Evolutionary conservation across 495 filamentous ascomycete genomes (phyloP), one percentile per base, ranked within the genome.

Genomic region (Penicilliopsis zonata): DNA sequence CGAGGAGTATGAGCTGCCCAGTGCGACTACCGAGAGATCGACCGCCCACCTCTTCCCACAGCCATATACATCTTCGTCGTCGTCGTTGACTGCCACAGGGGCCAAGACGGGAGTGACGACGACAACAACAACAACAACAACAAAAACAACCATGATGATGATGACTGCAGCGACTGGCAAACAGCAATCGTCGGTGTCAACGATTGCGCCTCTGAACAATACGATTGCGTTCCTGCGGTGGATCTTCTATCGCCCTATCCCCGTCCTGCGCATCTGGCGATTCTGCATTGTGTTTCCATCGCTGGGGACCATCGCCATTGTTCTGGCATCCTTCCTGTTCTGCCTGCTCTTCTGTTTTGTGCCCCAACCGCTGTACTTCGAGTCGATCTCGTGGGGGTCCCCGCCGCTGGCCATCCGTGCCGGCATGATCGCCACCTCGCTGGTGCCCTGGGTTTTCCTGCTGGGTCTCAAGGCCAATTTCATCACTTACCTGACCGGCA

Each of bases 401-500:
- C 88, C 88, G 24, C 88, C 88, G 5, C 50, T 96, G 15, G 85
- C 87, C 15, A 80, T 94, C 43, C 78, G 88, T 37, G 70, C 86
- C 9, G 88, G 88, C 25, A 96, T 96, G 88, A 72, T 94, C 18
- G 79, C 88, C 17, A 76, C 95, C 12, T 82, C 88, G 16, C 82
- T 94, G 80, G 79, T 88, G 14, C 88, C 88, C 4, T 96, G 87
- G 82, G 86, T 95, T 33, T 55, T 94, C 13, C 86, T 80, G 4
- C 72, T 87, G 9, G 84, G 80, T 48, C 92, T 85, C 65, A 94
- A 95, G 53, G 78, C 84, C 12, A 96, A 95, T 53, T 42, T 94
- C 14, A 74, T 96, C 29, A 78, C 76, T 3, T 55, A 92, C 41
- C 59, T 94, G 37, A 94, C 87, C 4, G 88, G 88, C 8, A 86